These are phyloP conservation scores for Tausonia pullulans DNA, from an alignment of 1,284 basidiomycete species.

Conservation along the genomic window DNA sequence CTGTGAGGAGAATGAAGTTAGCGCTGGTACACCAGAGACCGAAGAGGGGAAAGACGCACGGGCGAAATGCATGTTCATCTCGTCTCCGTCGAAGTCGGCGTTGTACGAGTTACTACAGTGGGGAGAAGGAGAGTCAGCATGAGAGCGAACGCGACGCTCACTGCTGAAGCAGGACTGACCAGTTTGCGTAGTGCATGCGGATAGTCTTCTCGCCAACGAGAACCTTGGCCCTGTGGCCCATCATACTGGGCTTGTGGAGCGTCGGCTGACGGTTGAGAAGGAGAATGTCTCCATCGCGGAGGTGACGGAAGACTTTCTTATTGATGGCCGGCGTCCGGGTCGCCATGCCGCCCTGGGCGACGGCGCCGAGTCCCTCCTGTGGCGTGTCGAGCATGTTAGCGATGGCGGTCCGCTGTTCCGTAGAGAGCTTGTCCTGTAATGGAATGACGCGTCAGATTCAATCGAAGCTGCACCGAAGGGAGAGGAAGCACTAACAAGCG, in stretches of 20 bases:
- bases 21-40: background rate
- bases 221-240: slow-evolving; percentile 91
- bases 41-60: slow-evolving; percentile 46
- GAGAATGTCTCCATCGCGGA: slow-evolving; percentile 89
- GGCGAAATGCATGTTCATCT: slow-evolving; percentile 99
- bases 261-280: slow-evolving; percentile 98
- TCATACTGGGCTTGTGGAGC: slow-evolving; percentile 99
- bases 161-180: slow-evolving; percentile 43
- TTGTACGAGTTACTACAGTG: slow-evolving; percentile 84
- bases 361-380: slow-evolving; percentile 50
- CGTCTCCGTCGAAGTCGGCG: slow-evolving; percentile 99
- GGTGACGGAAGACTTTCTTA: slow-evolving; percentile 95
- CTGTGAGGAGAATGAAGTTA: slow-evolving; percentile 34
- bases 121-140: slow-evolving; percentile 4
- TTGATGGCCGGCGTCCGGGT: slow-evolving; percentile 67
- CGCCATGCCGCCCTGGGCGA: slow-evolving; percentile 44
- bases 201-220: slow-evolving; percentile 96
- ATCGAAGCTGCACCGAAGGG: background rate
- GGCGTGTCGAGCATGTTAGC: slow-evolving; percentile 96
- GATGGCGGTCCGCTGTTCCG: slow-evolving; percentile 84
- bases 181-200: slow-evolving; percentile 99
- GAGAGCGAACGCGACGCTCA: background rate
- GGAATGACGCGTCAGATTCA: background rate
- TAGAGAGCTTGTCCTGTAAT: slow-evolving; percentile 63
- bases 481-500: slow-evolving; percentile 46